A percentile compares a stretch with the other conserved stretches of the same genome.
Conservation (phyloP, 352 stramenopile genomes). For the Pythium chondricola region DNA sequence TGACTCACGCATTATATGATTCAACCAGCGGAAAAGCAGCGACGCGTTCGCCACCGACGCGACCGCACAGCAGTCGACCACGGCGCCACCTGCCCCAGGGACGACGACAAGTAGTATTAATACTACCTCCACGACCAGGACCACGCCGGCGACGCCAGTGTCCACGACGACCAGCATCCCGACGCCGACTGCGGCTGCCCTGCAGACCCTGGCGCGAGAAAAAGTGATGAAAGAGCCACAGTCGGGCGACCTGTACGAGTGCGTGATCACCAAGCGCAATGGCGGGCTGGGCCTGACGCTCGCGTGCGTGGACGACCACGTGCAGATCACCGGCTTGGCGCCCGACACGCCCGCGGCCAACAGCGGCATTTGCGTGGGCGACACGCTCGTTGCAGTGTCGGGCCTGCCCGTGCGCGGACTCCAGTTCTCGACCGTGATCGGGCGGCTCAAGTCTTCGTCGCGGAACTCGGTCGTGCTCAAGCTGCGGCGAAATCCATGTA, state of each 20-base stretch:
- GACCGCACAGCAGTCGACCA: conserved; percentile 8
- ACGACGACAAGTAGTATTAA: conserved; percentile 16
- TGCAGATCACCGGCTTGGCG: conserved; percentile 73
- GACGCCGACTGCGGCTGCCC: conserved; percentile 3
- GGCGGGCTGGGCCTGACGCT: conserved; percentile 67
- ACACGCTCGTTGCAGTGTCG: conserved; percentile 70
- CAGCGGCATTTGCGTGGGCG: conserved; percentile 71
- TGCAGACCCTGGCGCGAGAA: conserved; percentile 34
- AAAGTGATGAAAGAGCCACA: conserved; percentile 83
- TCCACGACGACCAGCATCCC: conserved; percentile 13
- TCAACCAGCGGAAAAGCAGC: conserved; percentile 47
- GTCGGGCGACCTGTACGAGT: conserved; percentile 78
- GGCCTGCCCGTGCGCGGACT: conserved; percentile 65
- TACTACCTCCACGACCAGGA: background rate
- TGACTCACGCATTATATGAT: no score
- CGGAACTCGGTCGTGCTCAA: conserved; percentile 78
- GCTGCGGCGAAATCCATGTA: conserved; percentile 75
- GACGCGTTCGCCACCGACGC: conserved; percentile 29
- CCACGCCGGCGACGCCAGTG: background rate
- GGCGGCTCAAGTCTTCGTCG: conserved; percentile 68
- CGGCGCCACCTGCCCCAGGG: no score
- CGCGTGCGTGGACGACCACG: conserved; percentile 76
- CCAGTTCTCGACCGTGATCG: conserved; percentile 80
- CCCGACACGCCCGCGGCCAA: conserved; percentile 66
- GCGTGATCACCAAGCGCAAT: conserved; percentile 78